Base-by-base conservation (phyloP, 257 asterid genomes). In the Solanum lignicaule region DNA sequence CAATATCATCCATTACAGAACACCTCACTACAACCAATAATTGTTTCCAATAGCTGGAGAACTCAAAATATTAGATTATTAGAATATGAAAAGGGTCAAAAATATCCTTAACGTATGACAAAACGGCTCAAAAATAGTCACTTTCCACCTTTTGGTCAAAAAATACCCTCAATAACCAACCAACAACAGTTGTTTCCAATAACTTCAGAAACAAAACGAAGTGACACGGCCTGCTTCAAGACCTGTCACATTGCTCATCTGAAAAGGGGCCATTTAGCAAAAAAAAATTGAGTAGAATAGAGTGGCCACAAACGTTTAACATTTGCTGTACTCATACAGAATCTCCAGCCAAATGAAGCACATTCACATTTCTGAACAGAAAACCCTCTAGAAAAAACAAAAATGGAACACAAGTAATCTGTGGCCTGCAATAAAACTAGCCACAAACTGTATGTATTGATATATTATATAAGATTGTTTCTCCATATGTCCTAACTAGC, bases 271-370 rank as follows among this genome's bases (percentile, higher is more conserved):
- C 18, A 46, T 27, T 46, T 20, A 81, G 41, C 85, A 29, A 27
- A 31, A 43, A n/a, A 46, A 76, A n/a, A 43, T 79, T 15, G 52
- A 74, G 32, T 75, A 43, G 85, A 81, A 81, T 29, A 81, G 85
- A 43, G 23, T 18, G n/a, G 16, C 66, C 66, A 46, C 85, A 14
- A 6, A 81, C 69, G 55, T 46, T 81, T 81, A 46, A 81, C 69
- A 81, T 48, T 29, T 81, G 85, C 41, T 46, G 29, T 81, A 79
- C 35, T 79, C 84, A 27, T 78, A 78, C 3, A 81, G 39, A 75
- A 71, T 46, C 88, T 86, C 88, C 71, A 46, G 83, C 88, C 83
- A 86, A 86, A 86, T 69, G 52, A 86, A 86, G 33, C 52, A 71
- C 83, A 86, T 86, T 86, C 71, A 86, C 88, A 86, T 86, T 86